These are phyloP conservation scores for Austroboletus festivus DNA, from an alignment of 768 basidiomycete genomes.

Conservation along the genomic window DNA sequence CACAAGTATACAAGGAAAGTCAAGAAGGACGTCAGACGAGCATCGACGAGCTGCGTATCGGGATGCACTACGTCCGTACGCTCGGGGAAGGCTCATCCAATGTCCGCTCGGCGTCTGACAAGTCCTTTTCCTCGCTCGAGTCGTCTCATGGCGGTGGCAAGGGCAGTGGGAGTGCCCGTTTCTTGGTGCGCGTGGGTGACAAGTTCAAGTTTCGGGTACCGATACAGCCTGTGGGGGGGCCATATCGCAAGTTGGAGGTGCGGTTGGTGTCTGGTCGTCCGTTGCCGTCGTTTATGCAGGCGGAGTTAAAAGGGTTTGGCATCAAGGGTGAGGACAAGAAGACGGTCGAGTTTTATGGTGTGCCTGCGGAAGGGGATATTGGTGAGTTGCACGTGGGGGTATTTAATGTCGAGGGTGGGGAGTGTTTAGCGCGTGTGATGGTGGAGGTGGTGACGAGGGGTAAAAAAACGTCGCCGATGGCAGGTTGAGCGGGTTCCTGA, in stretches of 20 bases:
- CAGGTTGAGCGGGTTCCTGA: slow-evolving; percentile 27
- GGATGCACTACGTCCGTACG: slow-evolving; percentile 67
- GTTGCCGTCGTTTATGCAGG: slow-evolving; percentile 54
- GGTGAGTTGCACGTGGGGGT: slow-evolving; percentile 56
- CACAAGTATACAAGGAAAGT: slow-evolving; percentile 49
- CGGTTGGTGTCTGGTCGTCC: slow-evolving; percentile 49
- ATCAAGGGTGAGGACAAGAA: slow-evolving; percentile 40
- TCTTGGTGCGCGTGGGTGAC: slow-evolving; percentile 55
- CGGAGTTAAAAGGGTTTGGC: slow-evolving; percentile 41
- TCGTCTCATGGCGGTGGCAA: slow-evolving; percentile 44
- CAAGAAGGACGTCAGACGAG: slow-evolving; percentile 37
- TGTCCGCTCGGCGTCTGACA: slow-evolving; percentile 34
- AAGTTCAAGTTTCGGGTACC: slow-evolving; percentile 57
- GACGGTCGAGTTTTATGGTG: slow-evolving; percentile 55
- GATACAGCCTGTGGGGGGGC: slow-evolving; percentile 30
- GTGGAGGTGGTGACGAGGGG: slow-evolving; percentile 51
- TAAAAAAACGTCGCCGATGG: slow-evolving; percentile 23
- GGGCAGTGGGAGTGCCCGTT: slow-evolving; percentile 34
- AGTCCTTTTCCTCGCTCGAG: slow-evolving; percentile 61
- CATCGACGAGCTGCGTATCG: slow-evolving; percentile 64
- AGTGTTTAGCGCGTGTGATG: slow-evolving; percentile 52
- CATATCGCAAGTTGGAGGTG: slow-evolving; percentile 42
- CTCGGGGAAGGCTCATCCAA: slow-evolving; percentile 51
- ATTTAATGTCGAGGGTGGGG: slow-evolving; percentile 46
- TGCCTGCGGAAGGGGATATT: slow-evolving; percentile 46